Conservation (phyloP, 2,329 filamentous ascomycete genomes). For the Alternaria sp. region DNA sequence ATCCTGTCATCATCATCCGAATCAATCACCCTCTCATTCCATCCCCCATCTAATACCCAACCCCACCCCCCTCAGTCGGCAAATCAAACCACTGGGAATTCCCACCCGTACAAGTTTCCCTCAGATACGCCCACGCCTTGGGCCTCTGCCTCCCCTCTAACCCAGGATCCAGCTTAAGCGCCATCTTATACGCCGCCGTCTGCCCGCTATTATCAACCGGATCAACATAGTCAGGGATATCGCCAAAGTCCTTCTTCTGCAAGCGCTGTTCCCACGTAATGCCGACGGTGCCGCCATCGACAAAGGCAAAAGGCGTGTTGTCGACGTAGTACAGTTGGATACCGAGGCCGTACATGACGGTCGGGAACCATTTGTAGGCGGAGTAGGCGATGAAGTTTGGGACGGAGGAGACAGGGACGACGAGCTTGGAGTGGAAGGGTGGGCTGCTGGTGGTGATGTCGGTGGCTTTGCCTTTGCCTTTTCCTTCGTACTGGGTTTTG, state of each 20-base stretch:
- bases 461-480: not conserved
- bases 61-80: not conserved
- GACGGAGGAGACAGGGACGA: constrained; percentile 17
- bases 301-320: not conserved
- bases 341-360: constrained; percentile 19
- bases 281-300: not conserved
- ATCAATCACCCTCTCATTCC: too few relatives aligned
- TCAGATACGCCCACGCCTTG: not conserved
- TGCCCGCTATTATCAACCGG: not conserved
- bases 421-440: constrained; percentile 13
- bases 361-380: constrained; percentile 19
- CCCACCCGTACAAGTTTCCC: not conserved
- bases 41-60: not conserved
- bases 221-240: not conserved
- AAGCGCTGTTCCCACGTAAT: constrained; percentile 25
- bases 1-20: not conserved
- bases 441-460: rapidly evolving
- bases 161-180: not conserved
- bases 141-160: not conserved
- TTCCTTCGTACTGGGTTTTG: not conserved
- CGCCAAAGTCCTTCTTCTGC: constrained; percentile 22
- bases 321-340: constrained; percentile 21
- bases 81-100: not conserved
- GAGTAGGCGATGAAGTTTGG: constrained; percentile 12
- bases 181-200: not conserved